Evolutionary conservation across 1,284 basidiomycete species (phyloP).

Genomic region (Sporisorium exsertum): DNA sequence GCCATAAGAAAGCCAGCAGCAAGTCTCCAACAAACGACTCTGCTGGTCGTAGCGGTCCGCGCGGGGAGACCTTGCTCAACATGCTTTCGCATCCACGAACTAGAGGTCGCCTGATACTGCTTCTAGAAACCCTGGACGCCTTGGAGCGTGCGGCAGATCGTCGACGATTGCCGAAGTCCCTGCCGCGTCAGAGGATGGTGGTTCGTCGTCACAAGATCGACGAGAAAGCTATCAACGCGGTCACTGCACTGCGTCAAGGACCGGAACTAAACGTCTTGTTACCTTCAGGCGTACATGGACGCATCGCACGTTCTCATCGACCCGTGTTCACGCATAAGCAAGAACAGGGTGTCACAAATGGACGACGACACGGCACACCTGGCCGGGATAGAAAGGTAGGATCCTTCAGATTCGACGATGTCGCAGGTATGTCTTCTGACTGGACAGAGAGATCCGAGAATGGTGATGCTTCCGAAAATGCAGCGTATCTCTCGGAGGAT

Average conservation of each 20-base stretch:
- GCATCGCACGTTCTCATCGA: slow-evolving; percentile 16
- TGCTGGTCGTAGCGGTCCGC: neutral
- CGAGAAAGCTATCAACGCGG: neutral
- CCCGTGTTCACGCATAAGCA: neutral
- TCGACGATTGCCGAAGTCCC: slow-evolving; percentile 7
- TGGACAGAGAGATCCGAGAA: slow-evolving; percentile 54
- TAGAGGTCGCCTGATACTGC: slow-evolving; percentile 22
- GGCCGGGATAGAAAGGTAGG: slow-evolving; percentile 7
- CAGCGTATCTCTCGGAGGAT: slow-evolving; percentile 25
- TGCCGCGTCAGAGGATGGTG: neutral
- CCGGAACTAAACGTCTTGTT: neutral
- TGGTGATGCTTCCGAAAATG: slow-evolving; percentile 39
- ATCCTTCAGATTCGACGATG: slow-evolving; percentile 16
- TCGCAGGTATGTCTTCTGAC: slow-evolving; percentile 48
- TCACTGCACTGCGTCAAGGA: neutral
- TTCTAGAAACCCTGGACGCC: slow-evolving; percentile 30
- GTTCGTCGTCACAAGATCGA: neutral
- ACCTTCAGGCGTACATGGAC: neutral
- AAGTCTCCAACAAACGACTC: slow-evolving; percentile 1
- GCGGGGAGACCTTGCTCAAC: slow-evolving; percentile 12
- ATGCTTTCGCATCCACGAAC: slow-evolving; percentile 35
- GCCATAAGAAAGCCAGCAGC: neutral
- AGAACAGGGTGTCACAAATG: slow-evolving; percentile 6
- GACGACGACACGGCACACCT: slow-evolving; percentile 10
- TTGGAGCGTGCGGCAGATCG: slow-evolving; percentile 23